Base-by-base conservation (phyloP, 148 eudicot genomes). In the Chenopodium formosanum region DNA sequence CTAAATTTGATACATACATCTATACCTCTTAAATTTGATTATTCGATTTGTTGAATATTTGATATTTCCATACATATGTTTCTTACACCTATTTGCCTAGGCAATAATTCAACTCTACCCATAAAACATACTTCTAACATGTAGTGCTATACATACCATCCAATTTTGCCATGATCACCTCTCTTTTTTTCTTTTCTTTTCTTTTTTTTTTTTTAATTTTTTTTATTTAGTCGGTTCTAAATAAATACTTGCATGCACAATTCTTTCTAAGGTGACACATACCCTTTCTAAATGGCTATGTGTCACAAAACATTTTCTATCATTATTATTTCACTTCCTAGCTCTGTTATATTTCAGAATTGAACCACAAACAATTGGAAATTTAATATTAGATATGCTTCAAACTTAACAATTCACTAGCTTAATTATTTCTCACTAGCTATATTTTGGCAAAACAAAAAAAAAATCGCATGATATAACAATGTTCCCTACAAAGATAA, bases 221-320 rank as follows among this genome's bases (percentile, higher is more conserved):
- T 25, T 25, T 25, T 13, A 44, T 44, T 9, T 71, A 9, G 53
- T 44, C 75, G 75, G 75, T 72, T 29, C 53, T 7, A 72, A 72
- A 4, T 6, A 2, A 11, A 29, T 16, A 2, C 20, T 2, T 32
- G 7, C 75, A 44, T 40, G 44, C 8, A 40, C 44, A 40, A 19
- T 40, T 72, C 75, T 25, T 46, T 40, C 29, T 19, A 44, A 16
- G 53, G 52, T 72, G 75, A 72, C 75, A 72, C 75, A 44, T 72
- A 72, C 53, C 75, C 27, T 20, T 72, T 72, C 53, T 40, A 71
- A 20, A 71, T 40, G 22, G 52, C 14, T 46, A 70, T 37, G 74
- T 70, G 74, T 19, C 74, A 70, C 25, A 25, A 34, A 25, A 25
- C 70, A 25, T 9, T 67, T 27, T 25, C 70, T 29, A 67, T 29